Conservation (phyloP, 2,329 filamentous ascomycete genomes). For the Fusarium begoniae region DNA sequence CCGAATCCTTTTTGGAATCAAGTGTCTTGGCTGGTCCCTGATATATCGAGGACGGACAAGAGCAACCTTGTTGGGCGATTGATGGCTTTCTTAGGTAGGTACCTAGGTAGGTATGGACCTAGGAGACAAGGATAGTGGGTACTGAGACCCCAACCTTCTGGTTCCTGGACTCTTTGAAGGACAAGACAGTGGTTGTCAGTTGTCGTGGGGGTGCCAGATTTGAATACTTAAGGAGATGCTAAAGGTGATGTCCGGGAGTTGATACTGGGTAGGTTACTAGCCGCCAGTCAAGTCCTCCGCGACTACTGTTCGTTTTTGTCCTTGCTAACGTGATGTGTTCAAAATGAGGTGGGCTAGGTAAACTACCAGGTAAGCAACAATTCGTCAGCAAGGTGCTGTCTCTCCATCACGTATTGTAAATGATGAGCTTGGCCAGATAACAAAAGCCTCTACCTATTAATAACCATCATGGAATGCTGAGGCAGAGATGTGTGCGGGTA, state of each 20-base stretch:
- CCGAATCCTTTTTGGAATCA: background rate
- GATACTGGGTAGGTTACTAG: background rate
- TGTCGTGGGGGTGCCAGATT: background rate
- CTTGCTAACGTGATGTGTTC: background rate
- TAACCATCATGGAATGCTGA: background rate
- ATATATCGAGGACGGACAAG: background rate
- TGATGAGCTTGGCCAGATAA: constrained; percentile 1
- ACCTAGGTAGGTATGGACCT: background rate
- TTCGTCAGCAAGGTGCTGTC: constrained; percentile 15
- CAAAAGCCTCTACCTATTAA: background rate
- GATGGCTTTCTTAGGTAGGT: background rate
- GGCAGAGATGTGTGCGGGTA: background rate
- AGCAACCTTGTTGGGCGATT: constrained; percentile 22
- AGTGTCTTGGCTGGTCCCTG: background rate
- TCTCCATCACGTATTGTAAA: background rate
- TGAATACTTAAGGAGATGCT: background rate
- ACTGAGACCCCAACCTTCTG: background rate
- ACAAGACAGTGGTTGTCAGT: background rate
- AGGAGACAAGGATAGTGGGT: background rate
- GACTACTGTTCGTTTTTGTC: background rate
- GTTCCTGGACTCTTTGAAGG: background rate
- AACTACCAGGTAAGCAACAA: background rate
- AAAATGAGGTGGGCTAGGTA: background rate
- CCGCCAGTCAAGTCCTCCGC: background rate
- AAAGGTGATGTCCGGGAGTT: background rate